Conservation (phyloP, 2,329 filamentous ascomycete genomes). For the Fusarium sororula region DNA sequence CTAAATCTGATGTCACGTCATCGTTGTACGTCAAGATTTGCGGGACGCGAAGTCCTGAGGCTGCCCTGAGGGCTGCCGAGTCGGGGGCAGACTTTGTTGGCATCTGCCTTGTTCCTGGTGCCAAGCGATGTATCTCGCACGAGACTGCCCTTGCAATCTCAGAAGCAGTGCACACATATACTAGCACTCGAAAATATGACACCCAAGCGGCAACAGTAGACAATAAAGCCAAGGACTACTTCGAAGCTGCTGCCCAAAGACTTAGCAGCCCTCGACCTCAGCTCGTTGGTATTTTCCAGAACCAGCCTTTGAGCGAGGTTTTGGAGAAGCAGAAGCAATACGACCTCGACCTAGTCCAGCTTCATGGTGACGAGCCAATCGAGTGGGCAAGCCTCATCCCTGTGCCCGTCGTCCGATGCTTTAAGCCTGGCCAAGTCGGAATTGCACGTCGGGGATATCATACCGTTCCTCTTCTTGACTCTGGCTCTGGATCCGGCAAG, state of each 20-base stretch:
- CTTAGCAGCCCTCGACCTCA: slow-evolving; percentile 70
- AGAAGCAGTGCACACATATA: slow-evolving; percentile 77
- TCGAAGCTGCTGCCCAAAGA: slow-evolving; percentile 62
- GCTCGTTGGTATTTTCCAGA: slow-evolving; percentile 92
- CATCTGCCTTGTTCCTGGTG: slow-evolving; percentile 86
- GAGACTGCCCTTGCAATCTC: slow-evolving; percentile 86
- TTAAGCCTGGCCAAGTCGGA: slow-evolving; percentile 78
- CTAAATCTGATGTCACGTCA: slow-evolving; percentile 48
- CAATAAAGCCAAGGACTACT: slow-evolving; percentile 71
- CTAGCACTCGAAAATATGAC: slow-evolving; percentile 50
- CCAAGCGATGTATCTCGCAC: slow-evolving; percentile 80
- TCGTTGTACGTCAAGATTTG: slow-evolving; percentile 90
- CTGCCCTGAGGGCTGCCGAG: slow-evolving; percentile 80
- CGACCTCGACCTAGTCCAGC: slow-evolving; percentile 86
- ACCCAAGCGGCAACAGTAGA: slow-evolving; percentile 41
- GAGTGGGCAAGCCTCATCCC: slow-evolving; percentile 93
- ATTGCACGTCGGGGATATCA: slow-evolving; percentile 83
- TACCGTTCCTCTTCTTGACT: slow-evolving; percentile 83
- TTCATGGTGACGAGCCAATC: slow-evolving; percentile 90
- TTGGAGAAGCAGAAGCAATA: slow-evolving; percentile 80
- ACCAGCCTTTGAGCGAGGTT: slow-evolving; percentile 86
- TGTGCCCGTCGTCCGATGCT: slow-evolving; percentile 88
- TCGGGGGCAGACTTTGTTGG: slow-evolving; percentile 92
- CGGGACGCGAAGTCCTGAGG: slow-evolving; percentile 85
- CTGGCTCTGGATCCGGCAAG: slow-evolving; percentile 84